phyloP scores from a whole-genome alignment of 2,329 filamentous ascomycete genomes.

The Dactylellina parvicollis region DNA sequence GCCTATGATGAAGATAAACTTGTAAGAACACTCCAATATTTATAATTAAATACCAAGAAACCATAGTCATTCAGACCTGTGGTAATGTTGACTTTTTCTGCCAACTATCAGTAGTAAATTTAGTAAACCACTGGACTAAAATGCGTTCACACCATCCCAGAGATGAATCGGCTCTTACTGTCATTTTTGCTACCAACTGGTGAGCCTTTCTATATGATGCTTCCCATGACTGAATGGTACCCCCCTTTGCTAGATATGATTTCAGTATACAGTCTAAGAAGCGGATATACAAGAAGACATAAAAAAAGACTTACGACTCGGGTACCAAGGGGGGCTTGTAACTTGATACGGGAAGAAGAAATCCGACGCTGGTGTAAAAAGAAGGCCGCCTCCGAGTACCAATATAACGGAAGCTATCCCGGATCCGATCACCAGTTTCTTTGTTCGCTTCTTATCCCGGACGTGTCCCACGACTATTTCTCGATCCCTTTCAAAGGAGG shows the following conservation, averaged over 20 bases:
- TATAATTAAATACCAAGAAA: constrained; percentile 59
- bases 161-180: constrained; percentile 9
- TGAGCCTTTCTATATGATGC: constrained; percentile 30
- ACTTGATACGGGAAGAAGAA: constrained; percentile 71
- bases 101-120: constrained; percentile 62
- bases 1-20: constrained; percentile 8
- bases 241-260: constrained; percentile 25
- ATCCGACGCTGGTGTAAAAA: constrained; percentile 66
- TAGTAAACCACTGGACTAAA: background rate
- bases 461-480: constrained; percentile 1
- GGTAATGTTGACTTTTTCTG: constrained; percentile 91
- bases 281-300: background rate
- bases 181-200: constrained; percentile 27
- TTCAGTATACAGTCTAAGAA: background rate
- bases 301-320: constrained; percentile 11
- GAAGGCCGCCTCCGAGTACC: constrained; percentile 3
- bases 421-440: constrained; percentile 18
- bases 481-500: constrained; percentile 23
- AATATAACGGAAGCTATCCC: constrained; percentile 14
- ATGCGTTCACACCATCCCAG: background rate
- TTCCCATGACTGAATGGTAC: constrained; percentile 20
- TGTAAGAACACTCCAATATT: too few relatives aligned
- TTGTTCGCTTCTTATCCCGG: constrained; percentile 7
- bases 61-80: constrained; percentile 68
- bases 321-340: constrained; percentile 66